Conservation (phyloP, 768 basidiomycete species). For the Suillus americanus region DNA sequence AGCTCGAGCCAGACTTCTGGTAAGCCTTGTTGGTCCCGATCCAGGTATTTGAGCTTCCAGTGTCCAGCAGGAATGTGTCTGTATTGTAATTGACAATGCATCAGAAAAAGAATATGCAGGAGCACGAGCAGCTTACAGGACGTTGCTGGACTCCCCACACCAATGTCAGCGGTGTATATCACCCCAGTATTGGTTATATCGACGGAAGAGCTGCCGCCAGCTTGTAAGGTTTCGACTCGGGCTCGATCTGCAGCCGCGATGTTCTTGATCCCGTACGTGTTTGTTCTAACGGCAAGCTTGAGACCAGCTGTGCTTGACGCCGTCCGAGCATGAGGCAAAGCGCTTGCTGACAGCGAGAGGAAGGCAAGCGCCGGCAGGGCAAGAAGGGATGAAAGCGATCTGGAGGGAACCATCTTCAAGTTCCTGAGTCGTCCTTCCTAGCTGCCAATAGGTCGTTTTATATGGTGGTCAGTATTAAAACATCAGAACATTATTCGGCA, state of each 20-base stretch:
- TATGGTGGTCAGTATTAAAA: too few species aligned
- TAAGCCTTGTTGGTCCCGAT: conserved; percentile 6
- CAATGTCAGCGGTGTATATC: conserved; percentile 12
- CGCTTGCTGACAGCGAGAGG: neutral
- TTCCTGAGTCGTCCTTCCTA: too few species aligned
- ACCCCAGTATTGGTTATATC: conserved; percentile 18
- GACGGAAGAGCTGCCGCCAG: neutral
- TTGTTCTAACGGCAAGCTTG: conserved; percentile 3
- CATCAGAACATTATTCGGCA: too few species aligned
- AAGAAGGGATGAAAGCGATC: conserved; percentile 3
- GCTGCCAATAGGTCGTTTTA: too few species aligned
- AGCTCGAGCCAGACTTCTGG: too few species aligned
- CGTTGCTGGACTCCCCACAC: conserved; percentile 13
- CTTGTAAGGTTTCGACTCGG: neutral
- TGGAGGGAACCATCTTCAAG: conserved; percentile 10
- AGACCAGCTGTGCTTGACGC: conserved; percentile 1
- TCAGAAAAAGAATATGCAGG: neutral
- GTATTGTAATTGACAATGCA: neutral
- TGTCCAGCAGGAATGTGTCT: conserved; percentile 20
- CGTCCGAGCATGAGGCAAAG: conserved; percentile 1
- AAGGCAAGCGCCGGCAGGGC: conserved; percentile 1
- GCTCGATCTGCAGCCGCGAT: conserved; percentile 10
- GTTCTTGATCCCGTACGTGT: conserved; percentile 2
- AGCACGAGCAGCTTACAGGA: conserved; percentile 5
- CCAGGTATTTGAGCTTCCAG: conserved; percentile 23